These are phyloP conservation scores for Syzygium aqueum DNA, from an alignment of 345 rosid species.

Conservation along the genomic window DNA sequence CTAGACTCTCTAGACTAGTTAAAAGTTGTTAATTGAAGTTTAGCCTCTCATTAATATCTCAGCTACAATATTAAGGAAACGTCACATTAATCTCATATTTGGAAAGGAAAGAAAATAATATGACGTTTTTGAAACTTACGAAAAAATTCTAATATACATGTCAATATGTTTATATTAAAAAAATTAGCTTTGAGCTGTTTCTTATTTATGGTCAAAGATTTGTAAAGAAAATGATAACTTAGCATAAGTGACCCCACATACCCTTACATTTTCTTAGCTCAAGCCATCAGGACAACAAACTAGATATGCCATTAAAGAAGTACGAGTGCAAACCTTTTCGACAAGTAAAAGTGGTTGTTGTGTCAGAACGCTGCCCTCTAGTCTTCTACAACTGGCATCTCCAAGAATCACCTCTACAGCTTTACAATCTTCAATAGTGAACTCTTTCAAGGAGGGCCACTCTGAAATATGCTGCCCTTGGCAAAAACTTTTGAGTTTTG, in stretches of 20 bases:
- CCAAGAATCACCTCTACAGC: background rate
- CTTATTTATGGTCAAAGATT: too few species aligned
- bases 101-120: background rate
- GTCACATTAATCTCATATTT: background rate
- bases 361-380: rapidly evolving
- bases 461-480: background rate
- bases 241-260: rapidly evolving
- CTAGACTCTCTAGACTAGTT: background rate
- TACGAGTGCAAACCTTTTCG: background rate
- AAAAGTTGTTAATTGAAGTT: background rate
- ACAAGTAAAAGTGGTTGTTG: rapidly evolving
- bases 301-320: rapidly evolving
- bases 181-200: background rate
- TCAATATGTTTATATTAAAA: rapidly evolving
- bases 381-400: rapidly evolving
- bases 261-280: background rate
- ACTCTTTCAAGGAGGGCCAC: background rate
- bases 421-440: background rate
- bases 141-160: rapidly evolving
- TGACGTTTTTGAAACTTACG: rapidly evolving
- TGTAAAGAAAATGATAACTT: background rate
- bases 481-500: background rate
- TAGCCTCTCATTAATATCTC: rapidly evolving
- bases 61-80: too few species aligned
- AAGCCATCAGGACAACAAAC: background rate